These are phyloP conservation scores for Nyssa sinensis DNA, from an alignment of 148 eudicot genomes.

Conservation along the genomic window DNA sequence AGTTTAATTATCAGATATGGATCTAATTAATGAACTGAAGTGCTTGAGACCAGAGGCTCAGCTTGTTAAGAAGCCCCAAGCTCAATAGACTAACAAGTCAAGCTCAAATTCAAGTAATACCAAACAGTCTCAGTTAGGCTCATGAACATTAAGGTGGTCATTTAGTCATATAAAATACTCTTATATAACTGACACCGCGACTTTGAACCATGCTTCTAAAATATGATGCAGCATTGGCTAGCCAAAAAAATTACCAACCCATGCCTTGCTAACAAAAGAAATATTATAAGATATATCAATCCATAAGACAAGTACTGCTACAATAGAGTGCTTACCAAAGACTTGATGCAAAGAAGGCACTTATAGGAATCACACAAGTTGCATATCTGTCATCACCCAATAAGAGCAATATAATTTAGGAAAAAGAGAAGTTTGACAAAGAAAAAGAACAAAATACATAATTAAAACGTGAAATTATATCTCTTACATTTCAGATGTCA, in stretches of 20 bases:
- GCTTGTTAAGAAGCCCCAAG: too few relatives aligned
- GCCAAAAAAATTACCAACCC: not conserved
- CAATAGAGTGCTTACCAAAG: constrained; percentile 54
- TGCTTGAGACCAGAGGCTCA: too few relatives aligned
- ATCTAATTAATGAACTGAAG: too few relatives aligned
- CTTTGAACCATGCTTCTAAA: too few relatives aligned
- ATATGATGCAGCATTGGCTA: too few relatives aligned
- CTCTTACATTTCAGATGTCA: constrained; percentile 94
- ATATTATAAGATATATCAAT: not conserved
- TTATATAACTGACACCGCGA: too few relatives aligned
- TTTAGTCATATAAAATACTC: too few relatives aligned
- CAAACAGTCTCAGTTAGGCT: too few relatives aligned
- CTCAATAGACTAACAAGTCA: too few relatives aligned
- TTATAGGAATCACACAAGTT: constrained; percentile 84
- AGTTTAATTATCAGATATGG: too few relatives aligned
- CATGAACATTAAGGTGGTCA: too few relatives aligned
- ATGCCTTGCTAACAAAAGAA: not conserved
- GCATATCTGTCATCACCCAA: constrained; percentile 50
- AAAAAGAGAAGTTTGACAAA: not conserved
- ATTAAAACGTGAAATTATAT: not conserved
- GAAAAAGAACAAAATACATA: not conserved
- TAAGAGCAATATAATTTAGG: not conserved
- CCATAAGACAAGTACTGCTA: not conserved
- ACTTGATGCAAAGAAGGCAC: constrained; percentile 89
- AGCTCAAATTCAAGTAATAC: too few relatives aligned